These are phyloP conservation scores for Talinum fruticosum DNA, from an alignment of 148 eudicot genomes.

Conservation along the genomic window DNA sequence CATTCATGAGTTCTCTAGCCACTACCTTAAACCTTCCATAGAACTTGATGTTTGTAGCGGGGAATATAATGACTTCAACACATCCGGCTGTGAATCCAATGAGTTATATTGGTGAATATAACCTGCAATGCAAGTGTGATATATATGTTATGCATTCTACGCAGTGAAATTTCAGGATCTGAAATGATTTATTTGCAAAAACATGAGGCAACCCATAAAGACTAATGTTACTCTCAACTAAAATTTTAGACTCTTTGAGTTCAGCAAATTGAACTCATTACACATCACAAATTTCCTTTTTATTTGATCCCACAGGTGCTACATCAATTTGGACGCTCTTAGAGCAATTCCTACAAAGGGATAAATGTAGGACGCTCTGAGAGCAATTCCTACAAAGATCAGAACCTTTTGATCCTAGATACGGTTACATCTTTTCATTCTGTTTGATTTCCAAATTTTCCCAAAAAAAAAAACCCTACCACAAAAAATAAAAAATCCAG, in stretches of 20 bases:
- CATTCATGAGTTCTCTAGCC: neutral
- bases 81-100: slow-evolving; percentile 92
- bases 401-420: too few relatives aligned
- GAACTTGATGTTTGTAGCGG: slow-evolving; percentile 92
- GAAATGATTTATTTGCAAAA: neutral
- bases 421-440: too few relatives aligned
- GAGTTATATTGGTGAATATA: slow-evolving; percentile 91
- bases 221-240: neutral
- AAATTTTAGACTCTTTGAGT: neutral
- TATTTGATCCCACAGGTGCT: too few relatives aligned
- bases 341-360: too few relatives aligned
- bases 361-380: too few relatives aligned
- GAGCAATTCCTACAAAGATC: too few relatives aligned
- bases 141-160: neutral
- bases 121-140: slow-evolving; percentile 42
- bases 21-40: slow-evolving; percentile 88
- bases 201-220: neutral
- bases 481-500: too few relatives aligned
- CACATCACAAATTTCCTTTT: too few relatives aligned
- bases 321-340: too few relatives aligned
- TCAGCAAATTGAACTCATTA: too few relatives aligned
- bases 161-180: neutral
- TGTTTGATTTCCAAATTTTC: too few relatives aligned
- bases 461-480: too few relatives aligned
- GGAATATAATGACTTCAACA: slow-evolving; percentile 88